phyloP scores from a whole-genome alignment of 371 early-diverging fungal genomes.

The Parasitella parasitica region DNA sequence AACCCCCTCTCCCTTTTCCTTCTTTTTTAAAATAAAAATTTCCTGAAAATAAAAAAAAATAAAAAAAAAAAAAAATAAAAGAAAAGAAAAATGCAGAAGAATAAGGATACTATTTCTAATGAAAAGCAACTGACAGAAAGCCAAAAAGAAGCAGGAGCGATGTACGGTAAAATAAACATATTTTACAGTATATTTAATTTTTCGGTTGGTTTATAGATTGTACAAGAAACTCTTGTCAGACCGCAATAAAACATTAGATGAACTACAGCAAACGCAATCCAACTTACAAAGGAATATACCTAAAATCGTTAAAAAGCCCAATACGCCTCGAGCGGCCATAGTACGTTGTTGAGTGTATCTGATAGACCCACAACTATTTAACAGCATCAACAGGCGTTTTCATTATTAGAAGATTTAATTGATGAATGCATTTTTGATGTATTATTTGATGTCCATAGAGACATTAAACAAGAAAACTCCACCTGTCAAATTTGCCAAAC shows the following conservation, averaged over 20 bases:
- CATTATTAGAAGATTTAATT: slow-evolving; percentile 52
- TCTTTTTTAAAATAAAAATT: neutral
- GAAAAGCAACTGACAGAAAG: slow-evolving; percentile 4
- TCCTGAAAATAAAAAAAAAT: neutral
- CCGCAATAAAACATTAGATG: slow-evolving; percentile 38
- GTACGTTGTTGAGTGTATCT: slow-evolving; percentile 2
- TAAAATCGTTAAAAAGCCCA: slow-evolving; percentile 9
- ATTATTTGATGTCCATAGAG: slow-evolving; percentile 64
- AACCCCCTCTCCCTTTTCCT: neutral
- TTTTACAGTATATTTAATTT: neutral
- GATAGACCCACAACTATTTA: neutral
- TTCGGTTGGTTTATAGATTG: slow-evolving; percentile 14
- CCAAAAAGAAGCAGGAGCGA: slow-evolving; percentile 10
- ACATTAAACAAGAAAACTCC: slow-evolving; percentile 53
- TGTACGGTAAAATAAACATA: neutral
- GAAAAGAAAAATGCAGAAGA: slow-evolving; percentile 3
- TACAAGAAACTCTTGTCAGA: slow-evolving; percentile 41
- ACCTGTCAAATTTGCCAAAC: slow-evolving; percentile 73
- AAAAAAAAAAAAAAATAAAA: neutral
- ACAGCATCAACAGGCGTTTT: slow-evolving; percentile 34
- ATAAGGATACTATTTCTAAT: neutral
- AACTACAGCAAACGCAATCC: slow-evolving; percentile 36
- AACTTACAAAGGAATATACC: slow-evolving; percentile 31
- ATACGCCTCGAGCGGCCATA: slow-evolving; percentile 29
- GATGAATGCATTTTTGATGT: slow-evolving; percentile 72